Evolutionary conservation across 441 rosid species (phyloP), one percentile per base, ranked within the genome.

Genomic region (Syzygium syzygioides): DNA sequence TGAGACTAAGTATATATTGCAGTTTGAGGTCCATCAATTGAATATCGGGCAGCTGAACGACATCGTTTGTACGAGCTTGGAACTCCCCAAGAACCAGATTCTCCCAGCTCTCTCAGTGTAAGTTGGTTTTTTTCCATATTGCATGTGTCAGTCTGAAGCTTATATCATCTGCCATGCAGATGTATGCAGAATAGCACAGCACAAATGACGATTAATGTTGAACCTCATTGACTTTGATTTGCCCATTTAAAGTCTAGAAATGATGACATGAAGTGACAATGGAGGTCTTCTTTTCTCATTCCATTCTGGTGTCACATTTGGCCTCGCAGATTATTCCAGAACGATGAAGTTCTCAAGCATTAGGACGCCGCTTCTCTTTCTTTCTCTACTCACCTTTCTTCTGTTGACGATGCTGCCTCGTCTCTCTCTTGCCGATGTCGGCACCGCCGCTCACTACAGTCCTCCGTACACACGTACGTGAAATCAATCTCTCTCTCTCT

Each of bases 401-500:
- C 71, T 62, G 71, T 62, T 62, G 71, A 34, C 71, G 14, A n/a
- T 62, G 37, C 71, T n/a, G 37, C 71, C 71, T 62, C 71, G 34
- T n/a, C 71, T 48, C 86, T 83, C 86, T 41, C 57, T 28, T 14
- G 86, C 86, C 30, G 86, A 83, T 37, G 56, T 83, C 6, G 86
- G 86, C 86, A 83, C 86, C 19, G 56, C 56, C 0, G 37, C 86
- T 83, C 55, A 28, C 30, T 83, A 83, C 55, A 50, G 54, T 14
- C 86, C 86, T 83, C 86, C 86, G 14, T 83, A 83, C 86, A 83
- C 86, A 17, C 86, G 86, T 83, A 83, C 52, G 57, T 83, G n/a
- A 62, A 62, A 62, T n/a, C 18, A 14, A 19, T 62, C 71, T n/a
- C 71, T 18, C 34, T 62, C 1, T 14, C 32, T 30, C 32, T 4